These are phyloP conservation scores for Fusarium circinatum DNA, from an alignment of 2,329 filamentous ascomycete species.

Conservation along the genomic window DNA sequence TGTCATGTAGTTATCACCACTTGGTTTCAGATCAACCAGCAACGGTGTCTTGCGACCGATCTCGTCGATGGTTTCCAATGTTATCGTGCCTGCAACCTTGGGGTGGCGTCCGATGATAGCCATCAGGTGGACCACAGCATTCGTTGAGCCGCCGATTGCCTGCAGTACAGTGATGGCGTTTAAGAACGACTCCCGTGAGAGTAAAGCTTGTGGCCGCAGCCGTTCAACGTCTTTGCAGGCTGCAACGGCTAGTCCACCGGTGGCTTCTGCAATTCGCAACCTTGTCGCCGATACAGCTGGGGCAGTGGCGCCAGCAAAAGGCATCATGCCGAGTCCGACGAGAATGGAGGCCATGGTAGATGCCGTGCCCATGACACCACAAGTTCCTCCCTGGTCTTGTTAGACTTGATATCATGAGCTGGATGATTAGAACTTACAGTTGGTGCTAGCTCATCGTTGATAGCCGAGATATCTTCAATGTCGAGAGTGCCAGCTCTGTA, in stretches of 20 bases:
- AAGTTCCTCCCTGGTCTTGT: constrained; percentile 70
- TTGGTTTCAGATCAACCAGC: constrained; percentile 86
- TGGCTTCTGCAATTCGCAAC: constrained; percentile 82
- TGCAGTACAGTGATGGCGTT: constrained; percentile 90
- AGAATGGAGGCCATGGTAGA: constrained; percentile 90
- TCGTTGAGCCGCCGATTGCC: constrained; percentile 85
- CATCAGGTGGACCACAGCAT: constrained; percentile 86
- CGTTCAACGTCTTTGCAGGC: constrained; percentile 71
- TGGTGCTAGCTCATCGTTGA: constrained; percentile 79
- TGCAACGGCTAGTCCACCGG: constrained; percentile 73
- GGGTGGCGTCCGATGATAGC: constrained; percentile 83
- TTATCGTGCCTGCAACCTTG: constrained; percentile 69
- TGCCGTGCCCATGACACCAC: constrained; percentile 91
- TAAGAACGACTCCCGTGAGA: constrained; percentile 81
- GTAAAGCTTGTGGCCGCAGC: constrained; percentile 74
- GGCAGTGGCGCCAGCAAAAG: constrained; percentile 80
- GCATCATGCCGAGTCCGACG: constrained; percentile 82
- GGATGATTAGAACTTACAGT: constrained; percentile 58
- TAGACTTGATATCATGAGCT: neutral
- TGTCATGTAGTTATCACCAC: constrained; percentile 87
- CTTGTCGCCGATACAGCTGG: constrained; percentile 82
- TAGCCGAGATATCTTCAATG: constrained; percentile 74
- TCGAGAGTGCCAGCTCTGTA: constrained; percentile 74
- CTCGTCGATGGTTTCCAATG: constrained; percentile 80
- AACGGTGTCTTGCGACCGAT: constrained; percentile 82